Percentiles rank a stretch among this genome's conserved stretches.
phyloP scores from a whole-genome alignment of 2,329 filamentous ascomycete species.

The Paramyrothecium roridum region DNA sequence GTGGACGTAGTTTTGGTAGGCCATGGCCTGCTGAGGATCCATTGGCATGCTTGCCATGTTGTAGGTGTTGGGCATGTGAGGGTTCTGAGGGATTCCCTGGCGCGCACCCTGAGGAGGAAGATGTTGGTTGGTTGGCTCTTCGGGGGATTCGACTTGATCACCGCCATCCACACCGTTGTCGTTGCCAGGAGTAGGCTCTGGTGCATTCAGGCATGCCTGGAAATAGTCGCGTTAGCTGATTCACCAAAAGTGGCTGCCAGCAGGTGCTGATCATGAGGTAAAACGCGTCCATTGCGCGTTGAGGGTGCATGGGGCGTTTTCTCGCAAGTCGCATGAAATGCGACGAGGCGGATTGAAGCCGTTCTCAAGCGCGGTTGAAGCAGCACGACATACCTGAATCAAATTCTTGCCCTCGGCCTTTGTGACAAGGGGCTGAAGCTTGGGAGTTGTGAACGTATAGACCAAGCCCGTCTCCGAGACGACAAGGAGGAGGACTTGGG shows the following conservation, averaged over 20 bases:
- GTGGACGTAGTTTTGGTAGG: conserved; percentile 81
- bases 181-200: conserved; percentile 77
- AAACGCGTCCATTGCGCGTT: background rate
- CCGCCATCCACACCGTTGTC: conserved; percentile 78
- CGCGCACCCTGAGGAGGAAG: conserved; percentile 60
- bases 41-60: conserved; percentile 59
- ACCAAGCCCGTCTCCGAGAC: conserved; percentile 96
- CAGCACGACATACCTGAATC: conserved; percentile 73
- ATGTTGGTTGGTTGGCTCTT: conserved; percentile 77
- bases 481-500: conserved; percentile 92
- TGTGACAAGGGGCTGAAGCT: conserved; percentile 95
- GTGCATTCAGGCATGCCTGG: conserved; percentile 95
- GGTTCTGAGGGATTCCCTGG: conserved; percentile 63
- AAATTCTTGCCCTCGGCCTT: conserved; percentile 99
- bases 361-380: background rate
- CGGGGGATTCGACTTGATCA: conserved; percentile 82
- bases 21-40: conserved; percentile 75
- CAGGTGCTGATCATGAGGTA: conserved; percentile 1
- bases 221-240: conserved; percentile 26
- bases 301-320: background rate
- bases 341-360: background rate
- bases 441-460: conserved; percentile 97
- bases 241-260: background rate
- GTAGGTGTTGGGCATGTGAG: conserved; percentile 62
- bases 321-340: background rate